Percentiles rank a stretch among this genome's conserved stretches.
phyloP scores from a whole-genome alignment of 2,329 filamentous ascomycete species.

The Pseudophaeomoniella oleicola region DNA sequence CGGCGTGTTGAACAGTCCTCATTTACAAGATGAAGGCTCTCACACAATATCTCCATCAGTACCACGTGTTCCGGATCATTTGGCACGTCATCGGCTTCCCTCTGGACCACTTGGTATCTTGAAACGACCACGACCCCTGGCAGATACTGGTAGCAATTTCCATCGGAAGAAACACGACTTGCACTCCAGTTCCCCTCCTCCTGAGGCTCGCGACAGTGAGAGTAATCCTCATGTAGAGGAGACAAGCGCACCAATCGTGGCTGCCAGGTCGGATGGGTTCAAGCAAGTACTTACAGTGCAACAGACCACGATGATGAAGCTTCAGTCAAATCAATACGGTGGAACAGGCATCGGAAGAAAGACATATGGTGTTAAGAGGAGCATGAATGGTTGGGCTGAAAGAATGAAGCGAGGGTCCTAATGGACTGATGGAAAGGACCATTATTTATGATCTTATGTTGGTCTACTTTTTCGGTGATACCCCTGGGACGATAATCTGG shows the following conservation, averaged over 20 bases:
- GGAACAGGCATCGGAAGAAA: conserved; percentile 14
- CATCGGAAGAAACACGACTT: conserved; percentile 18
- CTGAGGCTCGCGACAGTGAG: conserved; percentile 1
- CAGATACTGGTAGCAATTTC: conserved; percentile 3
- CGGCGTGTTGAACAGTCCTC: too few species aligned
- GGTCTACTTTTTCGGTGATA: too few species aligned
- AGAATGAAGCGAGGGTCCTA: conserved; percentile 17
- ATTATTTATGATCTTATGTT: too few species aligned
- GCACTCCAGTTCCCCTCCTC: conserved; percentile 11
- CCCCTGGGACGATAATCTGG: too few species aligned
- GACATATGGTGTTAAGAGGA: conserved; percentile 27
- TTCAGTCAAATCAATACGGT: conserved; percentile 7
- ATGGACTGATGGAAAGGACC: neutral
- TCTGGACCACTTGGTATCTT: conserved; percentile 3
- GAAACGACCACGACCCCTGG: conserved; percentile 4
- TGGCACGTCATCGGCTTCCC: conserved; percentile 7
- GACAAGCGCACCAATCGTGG: conserved; percentile 4
- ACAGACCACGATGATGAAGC: conserved; percentile 24
- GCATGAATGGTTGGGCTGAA: conserved; percentile 27
- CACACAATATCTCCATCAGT: too few species aligned
- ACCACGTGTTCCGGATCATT: conserved; percentile 4
- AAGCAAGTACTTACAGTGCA: conserved; percentile 17
- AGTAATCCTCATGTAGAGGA: conserved; percentile 4
- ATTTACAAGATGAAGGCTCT: too few species aligned
- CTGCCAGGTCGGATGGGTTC: conserved; percentile 6